Evolutionary conservation across 1,284 basidiomycete species (phyloP), one percentile per base, ranked within the genome.

Genomic region (Malassezia japonica): DNA sequence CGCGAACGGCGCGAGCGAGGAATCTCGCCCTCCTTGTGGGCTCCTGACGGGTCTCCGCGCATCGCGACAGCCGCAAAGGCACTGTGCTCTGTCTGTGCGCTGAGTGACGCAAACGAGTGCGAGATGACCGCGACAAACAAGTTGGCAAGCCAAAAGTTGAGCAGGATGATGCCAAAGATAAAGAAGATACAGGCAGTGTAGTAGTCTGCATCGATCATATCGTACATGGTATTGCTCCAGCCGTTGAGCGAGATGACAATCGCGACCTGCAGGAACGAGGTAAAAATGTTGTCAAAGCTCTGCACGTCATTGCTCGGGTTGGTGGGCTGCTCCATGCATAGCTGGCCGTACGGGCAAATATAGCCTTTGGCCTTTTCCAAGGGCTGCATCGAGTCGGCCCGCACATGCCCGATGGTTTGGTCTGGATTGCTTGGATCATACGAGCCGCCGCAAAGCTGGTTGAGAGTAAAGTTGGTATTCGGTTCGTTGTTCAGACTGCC

Each of bases 121-220:
- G 90, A 90, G 62, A 96, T 94, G 36, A 96, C 91, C 25, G 91
- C 92, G 53, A 96, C 88, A 72, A 95, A 87, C 53, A 94, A 75
- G 72, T 94, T 92, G 77, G 92, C 85, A 50, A 95, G 59, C 67
- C 67, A 73, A 37, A 73, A 72, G 57, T 69, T 70, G 51, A 69
- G 57, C 41, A 66, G 42, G 50, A 73, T 62, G 40, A 73, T 55
- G 25, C 83, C 84, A 47, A 84, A 75, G 61, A 96, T 84, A 76
- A 90, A 96, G 76, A 89, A 96, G 57, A 90, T 76, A 61, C 81
- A 85, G 0, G 89, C 88, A 6, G 84, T 75, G 67, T 86, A 88
- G 74, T 85, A 92, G 70, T 98, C 92, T 1, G 91, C 79, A 63
- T 91, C 87, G 74, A 95, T 87, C 78, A 88, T 84, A 36, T 77